phyloP scores from a whole-genome alignment of 345 rosid genomes.

The Populus alba region DNA sequence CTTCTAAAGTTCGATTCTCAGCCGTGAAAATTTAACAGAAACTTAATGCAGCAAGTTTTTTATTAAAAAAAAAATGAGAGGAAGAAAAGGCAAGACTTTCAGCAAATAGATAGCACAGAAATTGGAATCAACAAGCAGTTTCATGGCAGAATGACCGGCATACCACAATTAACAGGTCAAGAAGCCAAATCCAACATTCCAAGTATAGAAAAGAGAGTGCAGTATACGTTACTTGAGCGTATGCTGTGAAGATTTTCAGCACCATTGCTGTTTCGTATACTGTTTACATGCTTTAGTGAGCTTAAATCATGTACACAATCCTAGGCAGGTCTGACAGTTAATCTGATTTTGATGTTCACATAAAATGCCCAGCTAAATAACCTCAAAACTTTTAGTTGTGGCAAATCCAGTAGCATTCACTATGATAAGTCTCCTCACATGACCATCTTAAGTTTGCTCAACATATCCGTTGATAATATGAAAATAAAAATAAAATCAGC shows the following conservation, averaged over 20 bases:
- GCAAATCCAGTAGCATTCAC: neutral
- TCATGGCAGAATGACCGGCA: no score
- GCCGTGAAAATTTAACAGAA: no score
- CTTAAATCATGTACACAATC: neutral
- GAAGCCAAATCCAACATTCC: no score
- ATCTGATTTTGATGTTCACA: neutral
- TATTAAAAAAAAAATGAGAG: no score
- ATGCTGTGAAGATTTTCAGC: neutral
- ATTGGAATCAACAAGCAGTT: no score
- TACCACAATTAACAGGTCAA: no score
- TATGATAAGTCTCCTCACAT: slow-evolving; percentile 13
- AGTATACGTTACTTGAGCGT: no score
- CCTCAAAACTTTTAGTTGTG: neutral
- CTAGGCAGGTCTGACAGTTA: neutral
- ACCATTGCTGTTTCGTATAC: neutral
- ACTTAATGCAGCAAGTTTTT: no score
- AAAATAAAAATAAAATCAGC: neutral
- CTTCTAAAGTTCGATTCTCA: neutral
- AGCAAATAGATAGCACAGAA: no score
- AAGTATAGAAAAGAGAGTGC: no score
- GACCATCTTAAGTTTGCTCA: slow-evolving; percentile 7
- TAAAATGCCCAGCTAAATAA: neutral
- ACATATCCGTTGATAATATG: neutral
- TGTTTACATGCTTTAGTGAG: neutral
- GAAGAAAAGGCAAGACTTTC: no score